Base-by-base conservation (phyloP, 768 basidiomycete species). In the Leccinum truebloodii region DNA sequence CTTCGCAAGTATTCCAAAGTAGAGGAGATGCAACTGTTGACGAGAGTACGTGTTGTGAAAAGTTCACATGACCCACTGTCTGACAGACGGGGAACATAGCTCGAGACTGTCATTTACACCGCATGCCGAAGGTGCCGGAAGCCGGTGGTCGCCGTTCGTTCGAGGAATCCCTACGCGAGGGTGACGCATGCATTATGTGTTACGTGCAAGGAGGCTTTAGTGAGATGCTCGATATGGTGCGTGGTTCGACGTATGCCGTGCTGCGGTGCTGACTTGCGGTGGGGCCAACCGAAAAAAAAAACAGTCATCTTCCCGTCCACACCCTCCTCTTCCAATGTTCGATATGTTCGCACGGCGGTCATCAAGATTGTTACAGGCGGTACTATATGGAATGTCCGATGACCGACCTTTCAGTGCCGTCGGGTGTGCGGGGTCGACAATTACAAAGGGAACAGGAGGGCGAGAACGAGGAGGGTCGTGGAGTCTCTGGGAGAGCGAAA, bases 301-400 rank as follows among this genome's bases (percentile, higher is more conserved):
- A 28, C 2, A 93, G 92, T 71, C 92, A 85, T 57, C 82, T 94
- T 30, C 92, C 92, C 4, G 89, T 93, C 16, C 84, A 83, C 30
- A 77, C 83, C 0, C 76, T 92, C 5, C 73, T 90, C 3, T 88
- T 92, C 69, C 86, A 87, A 55, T 94, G 92, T 70, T 81, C 88
- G 1, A 75, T 89, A 2, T 94, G 92, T 69, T 76, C 82, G 48
- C 92, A 94, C 62, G 92, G 92, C 0, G 92, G 92, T 0, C 92
- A 94, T 64, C 87, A 88, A 64, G 79, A 81, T 20, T 94, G 92
- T 73, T 92, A 91, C 66, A 81, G 84, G 41, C 77, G 79, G 32
- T 92, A 86, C 67, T 90, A 91, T 66, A 75, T 81, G 63, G 77
- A 80, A 41, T 82, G 80, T 22, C 85, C 86, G 1, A 80, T 86